Conservation (phyloP, 1,139 yeast genomes). For the Yamadazyma diospyri region DNA sequence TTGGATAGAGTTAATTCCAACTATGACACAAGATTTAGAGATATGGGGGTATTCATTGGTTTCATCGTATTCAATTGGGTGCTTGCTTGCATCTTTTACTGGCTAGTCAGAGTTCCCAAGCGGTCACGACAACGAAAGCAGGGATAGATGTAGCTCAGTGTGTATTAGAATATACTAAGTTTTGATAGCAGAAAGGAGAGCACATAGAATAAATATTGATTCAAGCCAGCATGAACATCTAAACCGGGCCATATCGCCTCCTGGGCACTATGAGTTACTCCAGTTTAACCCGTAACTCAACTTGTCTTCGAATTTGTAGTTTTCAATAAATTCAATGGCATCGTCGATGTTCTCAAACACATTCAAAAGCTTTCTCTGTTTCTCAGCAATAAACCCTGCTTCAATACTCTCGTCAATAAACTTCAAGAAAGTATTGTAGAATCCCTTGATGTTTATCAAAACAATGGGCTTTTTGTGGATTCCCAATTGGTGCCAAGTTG, state of each 20-base stretch:
- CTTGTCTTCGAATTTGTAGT: constrained; percentile 69
- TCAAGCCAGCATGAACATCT: too few species aligned
- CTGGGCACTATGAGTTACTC: constrained; percentile 45
- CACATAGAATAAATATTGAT: too few species aligned
- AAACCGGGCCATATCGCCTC: too few species aligned
- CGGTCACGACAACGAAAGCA: constrained; percentile 23
- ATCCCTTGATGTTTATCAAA: constrained; percentile 74
- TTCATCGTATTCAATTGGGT: constrained; percentile 49
- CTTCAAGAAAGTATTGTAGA: constrained; percentile 64
- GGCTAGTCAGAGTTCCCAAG: constrained; percentile 73
- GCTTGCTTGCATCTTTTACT: constrained; percentile 55
- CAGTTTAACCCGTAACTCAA: constrained; percentile 66
- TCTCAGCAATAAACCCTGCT: constrained; percentile 64
- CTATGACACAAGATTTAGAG: constrained; percentile 58
- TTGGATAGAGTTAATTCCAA: constrained; percentile 39
- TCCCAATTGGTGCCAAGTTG: constrained; percentile 84
- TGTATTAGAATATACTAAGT: too few species aligned
- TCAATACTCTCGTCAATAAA: constrained; percentile 56
- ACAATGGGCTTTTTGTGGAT: constrained; percentile 82
- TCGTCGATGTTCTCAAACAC: constrained; percentile 69
- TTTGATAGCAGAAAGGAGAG: too few species aligned
- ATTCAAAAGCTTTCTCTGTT: constrained; percentile 64
- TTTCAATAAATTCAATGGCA: constrained; percentile 57
- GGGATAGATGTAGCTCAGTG: too few species aligned
- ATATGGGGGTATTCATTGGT: constrained; percentile 53